These are phyloP conservation scores for Nemania abortiva DNA, from an alignment of 2,329 filamentous ascomycete genomes.

Conservation along the genomic window DNA sequence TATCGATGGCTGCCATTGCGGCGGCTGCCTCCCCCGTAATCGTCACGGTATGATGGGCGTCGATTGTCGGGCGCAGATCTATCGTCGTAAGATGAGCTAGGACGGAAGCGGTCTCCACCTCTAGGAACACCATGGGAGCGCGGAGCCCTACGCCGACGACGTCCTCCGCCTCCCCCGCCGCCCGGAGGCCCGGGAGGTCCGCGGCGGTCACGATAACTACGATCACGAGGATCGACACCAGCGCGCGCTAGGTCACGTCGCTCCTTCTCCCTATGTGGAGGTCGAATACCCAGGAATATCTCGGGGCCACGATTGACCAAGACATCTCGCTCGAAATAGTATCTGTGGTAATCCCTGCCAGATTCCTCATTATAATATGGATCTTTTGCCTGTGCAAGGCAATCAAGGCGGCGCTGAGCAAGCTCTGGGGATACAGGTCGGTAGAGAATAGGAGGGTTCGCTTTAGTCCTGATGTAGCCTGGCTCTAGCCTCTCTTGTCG, in stretches of 20 bases:
- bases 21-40: slow-evolving; percentile 32
- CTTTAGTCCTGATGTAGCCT: slow-evolving; percentile 53
- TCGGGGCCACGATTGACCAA: slow-evolving; percentile 81
- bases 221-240: slow-evolving; percentile 29
- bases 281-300: slow-evolving; percentile 73
- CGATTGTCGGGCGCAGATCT: slow-evolving; percentile 43
- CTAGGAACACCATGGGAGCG: slow-evolving; percentile 50
- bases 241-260: slow-evolving; percentile 54
- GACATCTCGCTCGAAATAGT: slow-evolving; percentile 75
- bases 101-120: slow-evolving; percentile 53
- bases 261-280: slow-evolving; percentile 65
- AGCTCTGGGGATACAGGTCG: slow-evolving; percentile 73
- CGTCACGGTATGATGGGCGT: slow-evolving; percentile 37
- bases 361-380: slow-evolving; percentile 56
- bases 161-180: slow-evolving; percentile 40
- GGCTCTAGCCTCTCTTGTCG: slow-evolving; percentile 43
- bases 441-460: slow-evolving; percentile 59
- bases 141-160: slow-evolving; percentile 49
- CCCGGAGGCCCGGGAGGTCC: slow-evolving; percentile 36
- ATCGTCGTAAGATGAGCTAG: slow-evolving; percentile 43
- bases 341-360: slow-evolving; percentile 72
- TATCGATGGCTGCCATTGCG: slow-evolving; percentile 29
- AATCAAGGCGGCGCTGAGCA: slow-evolving; percentile 72
- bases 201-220: slow-evolving; percentile 41
- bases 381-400: slow-evolving; percentile 63